phyloP scores from a whole-genome alignment of 768 basidiomycete genomes.

The Naganishia antarctica region DNA sequence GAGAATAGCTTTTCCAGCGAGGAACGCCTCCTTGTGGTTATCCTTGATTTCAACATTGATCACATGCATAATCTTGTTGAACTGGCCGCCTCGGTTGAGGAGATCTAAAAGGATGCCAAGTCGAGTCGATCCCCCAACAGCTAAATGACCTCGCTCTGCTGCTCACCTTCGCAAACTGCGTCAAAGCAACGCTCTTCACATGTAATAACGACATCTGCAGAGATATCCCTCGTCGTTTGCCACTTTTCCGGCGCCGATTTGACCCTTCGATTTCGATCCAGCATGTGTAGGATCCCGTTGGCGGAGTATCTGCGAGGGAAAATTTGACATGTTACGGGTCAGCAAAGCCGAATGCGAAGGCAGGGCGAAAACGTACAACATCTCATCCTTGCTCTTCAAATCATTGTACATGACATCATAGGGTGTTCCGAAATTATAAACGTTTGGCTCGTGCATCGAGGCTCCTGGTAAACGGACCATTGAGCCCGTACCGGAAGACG shows the following conservation, averaged over 20 bases:
- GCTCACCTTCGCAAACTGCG: constrained; percentile 90
- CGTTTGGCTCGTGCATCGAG: constrained; percentile 94
- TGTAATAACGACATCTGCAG: constrained; percentile 92
- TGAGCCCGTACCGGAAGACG: constrained; percentile 93
- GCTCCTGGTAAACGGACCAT: constrained; percentile 93
- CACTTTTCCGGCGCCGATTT: constrained; percentile 93
- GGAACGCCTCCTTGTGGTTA: constrained; percentile 95
- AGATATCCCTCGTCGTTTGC: constrained; percentile 78
- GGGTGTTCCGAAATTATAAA: constrained; percentile 92
- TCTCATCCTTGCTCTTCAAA: constrained; percentile 71
- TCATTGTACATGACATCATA: constrained; percentile 95
- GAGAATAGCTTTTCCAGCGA: constrained; percentile 90
- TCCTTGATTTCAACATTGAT: constrained; percentile 99
- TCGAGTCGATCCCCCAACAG: neutral
- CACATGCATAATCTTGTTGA: constrained; percentile 87
- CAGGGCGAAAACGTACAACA: constrained; percentile 59
- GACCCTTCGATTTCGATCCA: constrained; percentile 87
- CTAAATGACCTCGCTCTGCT: neutral
- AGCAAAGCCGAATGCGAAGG: neutral
- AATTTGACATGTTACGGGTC: neutral
- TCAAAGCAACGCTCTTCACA: constrained; percentile 99
- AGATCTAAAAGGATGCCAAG: constrained; percentile 59
- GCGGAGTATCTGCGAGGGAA: constrained; percentile 66
- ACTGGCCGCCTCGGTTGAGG: constrained; percentile 78
- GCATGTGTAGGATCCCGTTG: constrained; percentile 90